Evolutionary conservation across 768 basidiomycete genomes (phyloP).

Genomic region (Hemileccinum impolitum): DNA sequence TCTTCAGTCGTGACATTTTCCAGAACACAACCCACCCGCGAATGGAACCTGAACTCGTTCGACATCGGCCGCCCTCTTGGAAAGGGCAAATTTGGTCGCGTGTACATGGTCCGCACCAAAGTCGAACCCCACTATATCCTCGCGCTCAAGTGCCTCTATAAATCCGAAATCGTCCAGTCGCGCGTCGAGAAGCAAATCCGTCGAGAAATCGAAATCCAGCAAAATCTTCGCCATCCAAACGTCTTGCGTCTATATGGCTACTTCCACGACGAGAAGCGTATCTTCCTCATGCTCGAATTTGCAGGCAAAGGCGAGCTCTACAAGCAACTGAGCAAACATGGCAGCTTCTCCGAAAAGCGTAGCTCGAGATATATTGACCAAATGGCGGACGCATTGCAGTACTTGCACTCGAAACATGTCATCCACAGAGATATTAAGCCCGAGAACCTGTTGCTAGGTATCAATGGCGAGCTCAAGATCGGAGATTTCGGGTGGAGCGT

Average conservation of each 20-base stretch:
- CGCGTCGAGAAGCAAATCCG: constrained; percentile 96
- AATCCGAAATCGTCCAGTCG: constrained; percentile 88
- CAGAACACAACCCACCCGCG: constrained; percentile 70
- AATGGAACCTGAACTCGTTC: constrained; percentile 83
- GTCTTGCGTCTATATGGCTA: constrained; percentile 93
- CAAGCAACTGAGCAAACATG: constrained; percentile 86
- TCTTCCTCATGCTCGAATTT: constrained; percentile 98
- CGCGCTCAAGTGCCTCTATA: constrained; percentile 95
- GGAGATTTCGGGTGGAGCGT: constrained; percentile 99
- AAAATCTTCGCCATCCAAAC: constrained; percentile 93
- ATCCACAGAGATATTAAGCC: constrained; percentile 99
- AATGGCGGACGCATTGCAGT: constrained; percentile 93
- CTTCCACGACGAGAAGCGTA: constrained; percentile 97
- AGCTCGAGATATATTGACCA: constrained; percentile 92
- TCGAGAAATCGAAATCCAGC: constrained; percentile 97
- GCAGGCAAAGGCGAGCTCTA: constrained; percentile 97
- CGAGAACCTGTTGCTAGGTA: constrained; percentile 90
- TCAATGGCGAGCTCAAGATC: constrained; percentile 97
- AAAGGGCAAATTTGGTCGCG: constrained; percentile 99
- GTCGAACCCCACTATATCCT: constrained; percentile 85
- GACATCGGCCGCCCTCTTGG: constrained; percentile 95
- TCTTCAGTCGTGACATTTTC: constrained; percentile 1
- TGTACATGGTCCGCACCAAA: constrained; percentile 98
- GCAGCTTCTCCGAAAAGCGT: constrained; percentile 84
- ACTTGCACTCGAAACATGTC: constrained; percentile 93